Conservation (phyloP, 495 filamentous ascomycete genomes). For the Penicillium bovifimosum region DNA sequence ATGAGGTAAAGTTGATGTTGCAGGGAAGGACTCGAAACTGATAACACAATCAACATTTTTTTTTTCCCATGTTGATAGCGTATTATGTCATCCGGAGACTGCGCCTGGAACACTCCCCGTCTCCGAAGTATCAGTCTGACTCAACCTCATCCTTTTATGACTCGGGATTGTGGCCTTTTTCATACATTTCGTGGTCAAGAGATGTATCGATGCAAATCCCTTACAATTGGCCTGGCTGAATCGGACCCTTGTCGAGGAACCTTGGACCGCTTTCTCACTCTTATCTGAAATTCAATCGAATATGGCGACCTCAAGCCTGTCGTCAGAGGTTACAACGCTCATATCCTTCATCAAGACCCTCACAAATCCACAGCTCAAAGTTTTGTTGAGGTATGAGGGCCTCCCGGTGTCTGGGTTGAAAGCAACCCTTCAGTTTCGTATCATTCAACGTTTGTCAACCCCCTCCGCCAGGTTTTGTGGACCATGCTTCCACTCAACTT, state of each 20-base stretch:
- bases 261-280: neutral
- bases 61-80: constrained; percentile 22
- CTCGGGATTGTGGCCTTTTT: neutral
- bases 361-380: constrained; percentile 67
- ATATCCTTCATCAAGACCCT: constrained; percentile 50
- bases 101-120: constrained; percentile 9
- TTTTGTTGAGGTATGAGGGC: constrained; percentile 63
- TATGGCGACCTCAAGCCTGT: constrained; percentile 46
- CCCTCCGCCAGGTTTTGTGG: neutral
- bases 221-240: constrained; percentile 15
- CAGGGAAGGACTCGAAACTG: neutral
- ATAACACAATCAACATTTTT: constrained; percentile 12
- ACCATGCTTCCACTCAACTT: constrained; percentile 3
- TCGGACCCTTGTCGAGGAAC: constrained; percentile 10
- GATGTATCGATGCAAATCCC: constrained; percentile 17
- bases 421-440: constrained; percentile 66
- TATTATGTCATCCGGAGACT: constrained; percentile 40
- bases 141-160: neutral
- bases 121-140: constrained; percentile 17
- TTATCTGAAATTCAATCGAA: neutral
- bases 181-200: constrained; percentile 5
- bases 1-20: neutral
- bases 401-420: constrained; percentile 76
- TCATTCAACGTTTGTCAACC: constrained; percentile 61
- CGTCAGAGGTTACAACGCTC: constrained; percentile 34